Evolutionary conservation across 805 yeast genomes (phyloP), one percentile per base, ranked within the genome.

Genomic region (Yueomyces sp.): DNA sequence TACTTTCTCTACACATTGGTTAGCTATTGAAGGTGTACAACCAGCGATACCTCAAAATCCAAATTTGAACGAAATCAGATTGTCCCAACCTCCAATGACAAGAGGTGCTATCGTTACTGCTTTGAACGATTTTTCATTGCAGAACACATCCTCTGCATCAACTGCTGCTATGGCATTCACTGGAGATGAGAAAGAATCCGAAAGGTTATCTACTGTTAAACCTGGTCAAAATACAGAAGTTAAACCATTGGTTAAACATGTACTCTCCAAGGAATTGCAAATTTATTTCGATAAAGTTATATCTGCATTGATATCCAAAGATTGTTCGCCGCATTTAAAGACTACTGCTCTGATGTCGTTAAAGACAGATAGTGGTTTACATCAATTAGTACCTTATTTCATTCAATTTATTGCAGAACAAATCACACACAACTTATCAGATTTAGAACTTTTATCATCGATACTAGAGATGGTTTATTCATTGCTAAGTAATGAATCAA

Each of bases 1-100:
- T 2, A 81, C 95, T 0, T 88, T 85, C 61, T 87, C 97, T 0
- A 94, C 96, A 4, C 94, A 84, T 60, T 90, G 98, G 97, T 70
- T 94, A 32, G 97, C 98, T 0, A 85, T 92, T 43, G 99, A 92
- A 63, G 99, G 99, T 45, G 95, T 92, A 6, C 99, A 92, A 59
- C 98, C 99, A 1, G 81, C 92, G 32, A 90, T 92, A 44, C 94
- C 96, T 2, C 98, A 94, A 64, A 92, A 92, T 65, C 99, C 99
- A 28, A 60, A 67, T 26, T 73, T 81, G 41, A 71, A 77, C 42
- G 96, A 88, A 52, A 80, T 90, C 48, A 78, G 79, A 57, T 46
- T 56, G 9, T 74, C 77, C 33, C 65, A 85, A 44, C 84, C 94
- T 26, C 86, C 95, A 4, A 69, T 77, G 30, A 71, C 79, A 38